Conservation (phyloP, 768 basidiomycete genomes). For the Leccinum uliginosum region DNA sequence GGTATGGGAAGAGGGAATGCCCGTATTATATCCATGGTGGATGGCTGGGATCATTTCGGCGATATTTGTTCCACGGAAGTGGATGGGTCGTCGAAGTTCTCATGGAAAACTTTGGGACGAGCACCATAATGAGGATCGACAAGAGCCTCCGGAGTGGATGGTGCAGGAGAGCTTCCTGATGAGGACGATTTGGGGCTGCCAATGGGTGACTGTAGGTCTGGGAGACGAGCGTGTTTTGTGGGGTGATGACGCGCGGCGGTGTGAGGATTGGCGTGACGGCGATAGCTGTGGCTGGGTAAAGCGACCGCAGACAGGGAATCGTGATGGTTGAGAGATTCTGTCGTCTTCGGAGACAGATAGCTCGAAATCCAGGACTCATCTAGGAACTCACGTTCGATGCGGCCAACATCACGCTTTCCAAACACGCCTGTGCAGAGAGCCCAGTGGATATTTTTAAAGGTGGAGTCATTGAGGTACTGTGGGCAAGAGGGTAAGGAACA, state of each 20-base stretch:
- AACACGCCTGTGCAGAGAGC: conserved; percentile 77
- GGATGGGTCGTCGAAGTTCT: conserved; percentile 23
- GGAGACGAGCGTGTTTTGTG: conserved; percentile 27
- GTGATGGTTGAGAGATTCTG: conserved; percentile 47
- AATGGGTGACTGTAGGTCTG: conserved; percentile 42
- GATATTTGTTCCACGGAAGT: conserved; percentile 24
- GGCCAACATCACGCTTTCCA: conserved; percentile 74
- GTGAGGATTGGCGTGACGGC: conserved; percentile 24
- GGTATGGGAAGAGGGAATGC: conserved; percentile 46
- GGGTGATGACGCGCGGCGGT: conserved; percentile 15
- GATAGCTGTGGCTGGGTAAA: conserved; percentile 23
- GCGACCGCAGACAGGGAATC: conserved; percentile 30
- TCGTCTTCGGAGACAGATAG: conserved; percentile 62
- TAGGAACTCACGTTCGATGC: conserved; percentile 79
- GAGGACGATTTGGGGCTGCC: conserved; percentile 36
- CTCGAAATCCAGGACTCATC: conserved; percentile 76
- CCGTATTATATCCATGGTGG: conserved; percentile 42
- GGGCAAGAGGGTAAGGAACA: conserved; percentile 1
- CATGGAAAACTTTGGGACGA: conserved; percentile 26
- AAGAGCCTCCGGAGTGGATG: conserved; percentile 28
- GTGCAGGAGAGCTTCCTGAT: conserved; percentile 32
- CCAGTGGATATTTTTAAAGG: conserved; percentile 89
- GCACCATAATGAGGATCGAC: conserved; percentile 18
- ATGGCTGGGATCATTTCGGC: conserved; percentile 25
- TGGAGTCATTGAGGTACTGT: conserved; percentile 84